Conservation (phyloP, 2,329 filamentous ascomycete species). For the Zelopaecilomyces penicillatus region DNA sequence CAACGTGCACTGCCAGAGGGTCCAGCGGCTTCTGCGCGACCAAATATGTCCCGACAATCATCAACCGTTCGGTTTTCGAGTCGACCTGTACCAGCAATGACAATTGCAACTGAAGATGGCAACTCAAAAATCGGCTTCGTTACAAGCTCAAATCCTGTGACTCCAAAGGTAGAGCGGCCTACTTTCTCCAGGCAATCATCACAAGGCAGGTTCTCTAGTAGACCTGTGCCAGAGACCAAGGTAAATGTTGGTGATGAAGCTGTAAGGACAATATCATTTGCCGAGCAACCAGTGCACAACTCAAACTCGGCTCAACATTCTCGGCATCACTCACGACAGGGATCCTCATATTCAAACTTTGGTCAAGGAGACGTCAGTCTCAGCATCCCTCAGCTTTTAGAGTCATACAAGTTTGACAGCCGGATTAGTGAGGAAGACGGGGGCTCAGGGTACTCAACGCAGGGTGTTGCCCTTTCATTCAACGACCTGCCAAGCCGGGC, state of each 20-base stretch:
- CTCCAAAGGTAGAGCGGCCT: conserved; percentile 27
- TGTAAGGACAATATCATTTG: conserved; percentile 56
- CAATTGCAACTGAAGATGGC: conserved; percentile 55
- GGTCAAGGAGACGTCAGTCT: conserved; percentile 28
- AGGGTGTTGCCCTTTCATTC: conserved; percentile 65
- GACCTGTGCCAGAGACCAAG: conserved; percentile 52
- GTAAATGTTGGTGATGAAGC: conserved; percentile 45
- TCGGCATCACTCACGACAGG: conserved; percentile 28
- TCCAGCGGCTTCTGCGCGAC: conserved; percentile 26
- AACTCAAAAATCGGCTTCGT: conserved; percentile 61
- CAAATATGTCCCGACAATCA: conserved; percentile 43
- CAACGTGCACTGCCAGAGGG: conserved; percentile 15
- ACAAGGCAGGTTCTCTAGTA: conserved; percentile 51
- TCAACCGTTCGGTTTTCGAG: conserved; percentile 60
- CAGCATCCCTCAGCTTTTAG: conserved; percentile 36
- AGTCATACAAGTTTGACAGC: conserved; percentile 25
- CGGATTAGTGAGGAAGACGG: conserved; percentile 18
- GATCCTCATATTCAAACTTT: conserved; percentile 25
- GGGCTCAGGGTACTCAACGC: conserved; percentile 45
- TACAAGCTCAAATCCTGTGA: conserved; percentile 16
- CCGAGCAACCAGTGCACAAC: conserved; percentile 26
- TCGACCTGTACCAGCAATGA: conserved; percentile 62
- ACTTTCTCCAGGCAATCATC: conserved; percentile 37
- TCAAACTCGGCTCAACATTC: conserved; percentile 20
- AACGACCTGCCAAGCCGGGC: conserved; percentile 79